Base-by-base conservation (phyloP, 108 stramenopile species). In the Cyclotella atomus region DNA sequence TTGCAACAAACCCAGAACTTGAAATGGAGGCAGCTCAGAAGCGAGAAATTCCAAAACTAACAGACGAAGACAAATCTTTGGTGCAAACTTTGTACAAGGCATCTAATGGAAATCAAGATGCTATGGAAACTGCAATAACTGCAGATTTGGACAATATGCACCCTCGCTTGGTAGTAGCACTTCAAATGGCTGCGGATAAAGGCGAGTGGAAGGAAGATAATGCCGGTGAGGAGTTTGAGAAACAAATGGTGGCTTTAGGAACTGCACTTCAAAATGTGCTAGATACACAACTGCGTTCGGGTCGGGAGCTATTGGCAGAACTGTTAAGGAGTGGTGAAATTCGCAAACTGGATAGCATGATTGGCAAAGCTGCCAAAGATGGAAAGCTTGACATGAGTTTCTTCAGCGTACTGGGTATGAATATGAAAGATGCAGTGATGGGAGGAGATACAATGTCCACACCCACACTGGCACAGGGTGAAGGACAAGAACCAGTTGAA, bases 331-430 rank as follows among this genome's bases (percentile, higher is more conserved):
- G 88, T 55, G 93, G 93, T 10, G 93, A 94, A 60, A 82, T 94
- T 41, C 89, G 90, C 10, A 94, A 94, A 71, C 65, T 94, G 24
- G 93, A 94, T 75, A 73, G 84, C 9, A 60, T 85, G 57, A 94
- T 94, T 75, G 91, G 93, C 4, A 90, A 90, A 54, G 83, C 89
- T 7, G 83, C 83, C 38, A 79, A 87, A 23, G 88, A 87, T 23
- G 88, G 88, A 33, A 85, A 82, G 74, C 68, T 94, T 25, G 91
- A 94, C 53, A 91, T 87, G 67, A 88, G 88, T 28, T 94, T 94
- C 62, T 94, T 94, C 56, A 84, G 82, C 36, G 93, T 94, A 1
- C 50, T 94, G 49, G 81, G 85, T 30, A 84, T 89, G 85, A 94
- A 94, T 62, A 69, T 94, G 46, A 77, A 83, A 57, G 88, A 94